Percentiles rank a stretch among this genome's conserved stretches.
phyloP scores from a whole-genome alignment of 371 early-diverging fungal genomes.

The Mucor racemosus region DNA sequence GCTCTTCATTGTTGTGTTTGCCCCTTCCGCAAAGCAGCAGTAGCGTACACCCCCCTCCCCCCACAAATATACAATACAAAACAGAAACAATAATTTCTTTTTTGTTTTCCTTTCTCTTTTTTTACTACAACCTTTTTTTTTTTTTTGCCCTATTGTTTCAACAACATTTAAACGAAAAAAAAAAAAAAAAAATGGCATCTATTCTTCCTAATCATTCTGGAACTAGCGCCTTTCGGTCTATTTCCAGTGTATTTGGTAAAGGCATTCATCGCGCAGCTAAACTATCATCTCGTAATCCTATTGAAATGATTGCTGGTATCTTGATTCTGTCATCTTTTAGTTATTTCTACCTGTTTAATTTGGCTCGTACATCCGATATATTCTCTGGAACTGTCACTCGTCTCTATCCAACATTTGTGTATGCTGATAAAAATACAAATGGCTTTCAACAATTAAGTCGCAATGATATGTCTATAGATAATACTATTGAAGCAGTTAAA shows the following conservation, averaged over 20 bases:
- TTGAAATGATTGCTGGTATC: constrained; percentile 81
- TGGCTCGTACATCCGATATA: constrained; percentile 71
- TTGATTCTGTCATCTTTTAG: constrained; percentile 75
- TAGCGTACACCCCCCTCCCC: neutral
- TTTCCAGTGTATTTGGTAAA: constrained; percentile 33
- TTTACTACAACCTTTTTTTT: neutral
- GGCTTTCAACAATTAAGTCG: constrained; percentile 36
- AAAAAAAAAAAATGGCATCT: constrained; percentile 13
- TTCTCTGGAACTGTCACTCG: constrained; percentile 60
- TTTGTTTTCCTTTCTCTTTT: neutral
- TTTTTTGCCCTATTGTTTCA: constrained; percentile 2
- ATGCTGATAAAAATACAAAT: constrained; percentile 43
- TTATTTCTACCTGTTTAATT: constrained; percentile 80
- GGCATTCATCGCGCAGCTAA: constrained; percentile 38
- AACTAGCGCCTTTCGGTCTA: constrained; percentile 35
- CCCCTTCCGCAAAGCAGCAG: neutral
- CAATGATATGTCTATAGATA: constrained; percentile 36
- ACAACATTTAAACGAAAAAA: neutral
- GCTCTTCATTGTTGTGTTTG: constrained; percentile 1
- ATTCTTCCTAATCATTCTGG: constrained; percentile 28
- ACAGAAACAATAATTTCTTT: constrained; percentile 1
- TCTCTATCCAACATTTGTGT: constrained; percentile 58
- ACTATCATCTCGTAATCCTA: constrained; percentile 65
- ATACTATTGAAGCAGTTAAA: constrained; percentile 46
- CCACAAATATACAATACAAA: neutral